Evolutionary conservation across 805 yeast genomes (phyloP), one percentile per base, ranked within the genome.

Genomic region (Candida pini): DNA sequence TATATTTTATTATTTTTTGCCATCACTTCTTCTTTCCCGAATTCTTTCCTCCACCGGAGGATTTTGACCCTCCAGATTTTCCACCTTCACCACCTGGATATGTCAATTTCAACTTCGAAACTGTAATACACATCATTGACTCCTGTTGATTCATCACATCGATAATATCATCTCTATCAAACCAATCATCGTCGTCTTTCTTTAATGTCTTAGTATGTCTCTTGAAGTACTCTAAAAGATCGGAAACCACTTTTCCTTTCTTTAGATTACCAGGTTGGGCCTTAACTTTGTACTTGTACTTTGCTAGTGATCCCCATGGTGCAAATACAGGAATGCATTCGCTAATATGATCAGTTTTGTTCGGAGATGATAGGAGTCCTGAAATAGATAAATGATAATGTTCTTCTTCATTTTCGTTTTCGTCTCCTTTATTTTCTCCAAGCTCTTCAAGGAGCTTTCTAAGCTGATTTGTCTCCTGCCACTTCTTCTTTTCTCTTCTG

Each of bases 261-360:
- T 92, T 92, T 18, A 79, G 78, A 19, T 71, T 66, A 3, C 85
- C 85, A 1, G 95, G 89, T 45, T 78, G 84, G 20, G 90, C 60
- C 55, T 90, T 90, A 23, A 85, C 80, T 54, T 87, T 87, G 60
- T 84, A 88, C 50, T 83, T 79, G 56, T 70, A 75, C 53, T 82
- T 82, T 39, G 65, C 69, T 43, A 92, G 56, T 0, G 97, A 71
- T 9, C 73, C 60, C 96, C 96, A 92, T 2, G 98, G 98, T 0
- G 92, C 97, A 68, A 88, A 90, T 14, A 86, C 78, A 1, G 96
- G 94, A 9, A 90, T 71, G 6, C 83, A 76, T 38, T 78, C 84
- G 9, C 66, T 49, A 9, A 84, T 62, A 3, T 50, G 61, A 50
- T 84, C 95, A 2, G 61, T 53, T 19, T 62, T 49, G 9, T 59